phyloP scores from a whole-genome alignment of 2,329 filamentous ascomycete genomes.

The Parafenestella ontariensis region DNA sequence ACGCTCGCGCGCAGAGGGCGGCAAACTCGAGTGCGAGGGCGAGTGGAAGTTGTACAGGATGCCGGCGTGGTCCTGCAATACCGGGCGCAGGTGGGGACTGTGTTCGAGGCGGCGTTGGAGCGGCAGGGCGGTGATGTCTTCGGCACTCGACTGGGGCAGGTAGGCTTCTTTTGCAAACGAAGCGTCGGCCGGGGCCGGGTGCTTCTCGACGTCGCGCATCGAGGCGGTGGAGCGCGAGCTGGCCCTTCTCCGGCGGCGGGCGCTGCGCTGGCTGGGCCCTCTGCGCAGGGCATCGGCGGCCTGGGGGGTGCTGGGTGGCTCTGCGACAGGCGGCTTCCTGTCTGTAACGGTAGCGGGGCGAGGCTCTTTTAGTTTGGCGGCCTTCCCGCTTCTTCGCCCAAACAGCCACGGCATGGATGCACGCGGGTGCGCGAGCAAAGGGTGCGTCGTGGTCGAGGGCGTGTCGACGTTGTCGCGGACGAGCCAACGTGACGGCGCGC shows the following conservation, averaged over 20 bases:
- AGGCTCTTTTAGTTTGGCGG: conserved; percentile 57
- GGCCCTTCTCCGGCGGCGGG: conserved; percentile 35
- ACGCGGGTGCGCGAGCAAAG: conserved; percentile 9
- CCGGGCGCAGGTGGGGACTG: conserved; percentile 58
- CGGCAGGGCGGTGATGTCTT: conserved; percentile 58
- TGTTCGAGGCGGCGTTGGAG: conserved; percentile 48
- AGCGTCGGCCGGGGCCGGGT: conserved; percentile 31
- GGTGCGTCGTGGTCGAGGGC: conserved; percentile 3
- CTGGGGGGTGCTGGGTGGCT: conserved; percentile 24
- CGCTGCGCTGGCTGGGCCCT: conserved; percentile 36
- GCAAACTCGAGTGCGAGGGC: conserved; percentile 45
- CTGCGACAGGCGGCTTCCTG: conserved; percentile 48
- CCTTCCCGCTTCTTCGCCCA: conserved; percentile 74
- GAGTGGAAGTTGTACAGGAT: conserved; percentile 56
- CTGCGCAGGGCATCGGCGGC: conserved; percentile 35
- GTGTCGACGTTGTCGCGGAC: conserved; percentile 12
- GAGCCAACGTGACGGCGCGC: conserved; percentile 26
- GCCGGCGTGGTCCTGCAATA: conserved; percentile 49
- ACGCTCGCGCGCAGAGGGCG: conserved; percentile 48
- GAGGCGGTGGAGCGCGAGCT: conserved; percentile 43
- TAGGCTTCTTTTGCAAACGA: conserved; percentile 26
- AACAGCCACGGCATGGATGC: conserved; percentile 81
- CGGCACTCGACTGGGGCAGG: conserved; percentile 43
- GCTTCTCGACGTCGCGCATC: conserved; percentile 40
- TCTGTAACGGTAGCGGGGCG: conserved; percentile 59